These are phyloP conservation scores for Lagerstroemia speciosa DNA, from an alignment of 345 rosid species.

Conservation along the genomic window DNA sequence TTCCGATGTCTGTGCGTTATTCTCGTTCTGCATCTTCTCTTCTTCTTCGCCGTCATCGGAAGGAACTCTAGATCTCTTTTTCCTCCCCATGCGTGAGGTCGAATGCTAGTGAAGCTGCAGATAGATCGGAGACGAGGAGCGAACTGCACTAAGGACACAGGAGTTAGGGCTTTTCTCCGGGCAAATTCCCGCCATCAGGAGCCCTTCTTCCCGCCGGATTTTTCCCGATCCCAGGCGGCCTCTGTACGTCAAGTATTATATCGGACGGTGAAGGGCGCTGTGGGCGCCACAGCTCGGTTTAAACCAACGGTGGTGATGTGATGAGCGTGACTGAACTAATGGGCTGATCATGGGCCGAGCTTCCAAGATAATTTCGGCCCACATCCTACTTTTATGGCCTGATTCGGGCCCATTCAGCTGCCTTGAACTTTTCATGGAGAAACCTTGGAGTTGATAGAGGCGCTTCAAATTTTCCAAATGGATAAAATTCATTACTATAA, in stretches of 20 bases:
- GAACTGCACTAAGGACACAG: neutral
- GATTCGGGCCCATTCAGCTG: neutral
- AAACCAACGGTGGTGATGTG: no score
- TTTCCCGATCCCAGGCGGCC: neutral
- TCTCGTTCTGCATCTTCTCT: slow-evolving; percentile 20
- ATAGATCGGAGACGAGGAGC: neutral
- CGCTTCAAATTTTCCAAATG: no score
- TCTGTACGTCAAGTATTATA: neutral
- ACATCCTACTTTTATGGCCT: neutral
- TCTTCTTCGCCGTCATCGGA: slow-evolving; percentile 26
- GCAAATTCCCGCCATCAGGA: neutral
- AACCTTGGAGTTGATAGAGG: no score
- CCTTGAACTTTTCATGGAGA: neutral
- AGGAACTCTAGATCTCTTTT: slow-evolving; percentile 47
- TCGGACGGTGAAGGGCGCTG: neutral
- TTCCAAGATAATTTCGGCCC: neutral
- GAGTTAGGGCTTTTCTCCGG: slow-evolving; percentile 1
- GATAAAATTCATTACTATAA: no score
- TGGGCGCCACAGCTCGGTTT: no score
- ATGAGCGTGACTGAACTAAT: neutral
- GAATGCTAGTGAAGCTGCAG: neutral
- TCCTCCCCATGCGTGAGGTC: slow-evolving; percentile 40
- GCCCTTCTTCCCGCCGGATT: neutral
- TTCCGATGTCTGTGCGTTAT: slow-evolving; percentile 14
- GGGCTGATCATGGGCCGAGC: neutral